Evolutionary conservation across 2,329 filamentous ascomycete genomes (phyloP).

Genomic region (Colletotrichum ledebouriae): DNA sequence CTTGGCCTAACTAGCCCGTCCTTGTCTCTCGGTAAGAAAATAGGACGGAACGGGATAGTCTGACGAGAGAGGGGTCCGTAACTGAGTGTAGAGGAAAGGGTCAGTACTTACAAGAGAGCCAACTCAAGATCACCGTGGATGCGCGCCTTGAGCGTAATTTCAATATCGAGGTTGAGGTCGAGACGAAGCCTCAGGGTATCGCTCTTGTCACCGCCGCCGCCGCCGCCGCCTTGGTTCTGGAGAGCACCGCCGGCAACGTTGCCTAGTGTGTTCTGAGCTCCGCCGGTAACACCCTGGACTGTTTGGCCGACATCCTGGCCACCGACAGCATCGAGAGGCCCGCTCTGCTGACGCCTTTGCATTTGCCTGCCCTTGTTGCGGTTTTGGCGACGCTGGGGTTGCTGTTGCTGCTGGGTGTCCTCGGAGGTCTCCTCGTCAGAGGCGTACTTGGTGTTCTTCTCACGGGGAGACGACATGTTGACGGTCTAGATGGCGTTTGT

Average conservation of each 20-base stretch:
- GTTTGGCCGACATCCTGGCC: slow-evolving; percentile 49
- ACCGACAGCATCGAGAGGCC: slow-evolving; percentile 50
- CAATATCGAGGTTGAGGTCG: slow-evolving; percentile 85
- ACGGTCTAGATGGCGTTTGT: neutral
- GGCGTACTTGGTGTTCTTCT: slow-evolving; percentile 53
- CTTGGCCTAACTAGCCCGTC: slow-evolving; percentile 45
- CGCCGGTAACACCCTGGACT: slow-evolving; percentile 54
- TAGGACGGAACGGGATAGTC: slow-evolving; percentile 37
- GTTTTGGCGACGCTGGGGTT: slow-evolving; percentile 45
- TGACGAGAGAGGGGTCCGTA: slow-evolving; percentile 27
- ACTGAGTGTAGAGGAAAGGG: slow-evolving; percentile 23
- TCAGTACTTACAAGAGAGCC: slow-evolving; percentile 69
- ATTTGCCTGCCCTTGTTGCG: slow-evolving; percentile 45
- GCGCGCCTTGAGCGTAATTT: slow-evolving; percentile 87
- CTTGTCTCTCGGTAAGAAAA: slow-evolving; percentile 43
- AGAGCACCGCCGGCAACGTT: slow-evolving; percentile 55
- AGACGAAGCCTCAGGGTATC: slow-evolving; percentile 80
- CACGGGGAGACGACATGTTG: slow-evolving; percentile 49
- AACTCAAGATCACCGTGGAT: slow-evolving; percentile 88
- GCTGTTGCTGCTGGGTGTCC: slow-evolving; percentile 49
- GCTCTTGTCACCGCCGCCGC: slow-evolving; percentile 60
- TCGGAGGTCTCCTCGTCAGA: slow-evolving; percentile 52
- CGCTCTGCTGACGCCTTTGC: slow-evolving; percentile 45
- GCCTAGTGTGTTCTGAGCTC: slow-evolving; percentile 58
- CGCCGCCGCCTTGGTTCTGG: slow-evolving; percentile 50